These are phyloP conservation scores for Strobilomyces dryophilus DNA, from an alignment of 768 basidiomycete species.

Conservation along the genomic window DNA sequence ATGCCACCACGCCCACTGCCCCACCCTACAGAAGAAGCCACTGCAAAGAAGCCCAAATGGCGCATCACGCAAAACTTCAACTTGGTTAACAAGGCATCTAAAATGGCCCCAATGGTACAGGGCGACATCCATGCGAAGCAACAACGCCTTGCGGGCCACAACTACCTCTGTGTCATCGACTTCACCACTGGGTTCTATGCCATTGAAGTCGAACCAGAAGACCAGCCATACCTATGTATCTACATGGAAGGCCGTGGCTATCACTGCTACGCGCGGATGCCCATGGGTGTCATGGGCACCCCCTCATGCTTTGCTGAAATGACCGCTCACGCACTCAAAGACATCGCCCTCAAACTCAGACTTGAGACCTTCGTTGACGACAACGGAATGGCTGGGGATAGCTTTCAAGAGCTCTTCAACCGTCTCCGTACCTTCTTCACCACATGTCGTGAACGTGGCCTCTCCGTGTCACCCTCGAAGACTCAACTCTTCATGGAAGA, in stretches of 20 bases:
- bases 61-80: conserved; percentile 3
- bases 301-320: conserved; percentile 17
- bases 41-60: background rate
- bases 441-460: background rate
- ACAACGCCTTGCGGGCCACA: conserved; percentile 22
- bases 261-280: no score
- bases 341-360: background rate
- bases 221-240: conserved; percentile 30
- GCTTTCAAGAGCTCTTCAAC: background rate
- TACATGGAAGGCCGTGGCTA: conserved; percentile 36
- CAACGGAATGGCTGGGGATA: background rate
- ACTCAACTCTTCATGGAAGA: conserved; percentile 7
- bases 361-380: background rate
- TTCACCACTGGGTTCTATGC: conserved; percentile 25
- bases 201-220: conserved; percentile 8
- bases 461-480: conserved; percentile 8
- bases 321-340: background rate
- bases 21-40: background rate
- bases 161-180: conserved; percentile 19
- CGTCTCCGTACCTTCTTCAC: background rate
- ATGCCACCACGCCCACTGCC: background rate
- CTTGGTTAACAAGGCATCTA: conserved; percentile 24
- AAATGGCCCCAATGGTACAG: conserved; percentile 30
- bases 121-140: conserved; percentile 40
- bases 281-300: conserved; percentile 38